Evolutionary conservation across 2,329 filamentous ascomycete genomes (phyloP), one percentile per base, ranked within the genome.

Genomic region (Parasarocladium wereldwijsianum): DNA sequence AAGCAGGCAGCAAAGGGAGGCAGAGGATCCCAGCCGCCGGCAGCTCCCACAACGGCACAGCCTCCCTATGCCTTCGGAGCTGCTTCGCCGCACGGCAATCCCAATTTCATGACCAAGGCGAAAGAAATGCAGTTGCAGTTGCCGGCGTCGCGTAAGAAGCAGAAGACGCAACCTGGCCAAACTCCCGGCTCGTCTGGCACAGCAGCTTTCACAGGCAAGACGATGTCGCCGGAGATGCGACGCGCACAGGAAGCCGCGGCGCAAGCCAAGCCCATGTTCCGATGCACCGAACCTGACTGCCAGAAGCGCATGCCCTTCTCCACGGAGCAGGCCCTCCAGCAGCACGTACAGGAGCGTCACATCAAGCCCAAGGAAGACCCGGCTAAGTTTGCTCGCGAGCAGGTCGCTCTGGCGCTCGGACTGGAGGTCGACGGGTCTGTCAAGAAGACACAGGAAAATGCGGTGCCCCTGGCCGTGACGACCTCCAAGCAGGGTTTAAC

Each of bases 261-360:
- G 37, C 46, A 54, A 2, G 39, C 53, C 16, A 62, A 59, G 40
- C 54, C 62, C 1, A 42, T 58, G 3, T 57, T 66, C 31, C 38
- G 54, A 15, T 76, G 72, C 46, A 51, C 60, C 13, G 68, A 75
- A 29, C 40, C 52, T 2, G 61, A 64, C 19, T 77, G 72, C 40
- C 67, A 72, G 17, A 57, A 60, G 7, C 45, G 42, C 3, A 50
- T 55, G 9, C 64, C 60, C 0, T 76, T 75, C 39, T 42, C 58
- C 3, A 68, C 51, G 6, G 64, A 75, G 37, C 66, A 73, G 38
- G 60, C 60, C 9, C 54, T 64, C 28, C 58, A 62, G 32, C 43
- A 50, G 8, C 72, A 77, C 40, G 48, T 60, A 6, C 55, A 67
- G n/a, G 65, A 75, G 33, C 70, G 75, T 43, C 72, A 77, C 38